phyloP scores from a whole-genome alignment of 345 rosid genomes.

The Euclidium syriacum region DNA sequence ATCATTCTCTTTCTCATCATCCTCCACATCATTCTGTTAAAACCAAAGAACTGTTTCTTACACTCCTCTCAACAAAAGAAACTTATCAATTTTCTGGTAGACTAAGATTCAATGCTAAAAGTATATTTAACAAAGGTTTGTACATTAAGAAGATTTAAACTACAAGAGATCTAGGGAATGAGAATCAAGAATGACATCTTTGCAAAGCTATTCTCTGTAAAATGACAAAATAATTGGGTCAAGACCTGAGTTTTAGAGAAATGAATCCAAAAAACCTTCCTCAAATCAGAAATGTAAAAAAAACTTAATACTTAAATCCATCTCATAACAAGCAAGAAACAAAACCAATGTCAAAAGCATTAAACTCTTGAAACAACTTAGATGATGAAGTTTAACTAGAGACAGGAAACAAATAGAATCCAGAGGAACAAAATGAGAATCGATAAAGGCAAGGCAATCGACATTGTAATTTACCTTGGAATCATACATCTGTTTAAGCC shows the following conservation, averaged over 20 bases:
- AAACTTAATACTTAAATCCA: not conserved
- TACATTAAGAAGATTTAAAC: not conserved
- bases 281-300: not conserved
- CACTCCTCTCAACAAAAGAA: not conserved
- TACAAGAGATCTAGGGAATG: not conserved
- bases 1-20: too few relatives aligned
- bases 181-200: not conserved
- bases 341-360: not conserved
- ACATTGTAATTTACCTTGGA: slow-evolving; percentile 49
- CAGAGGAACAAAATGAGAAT: not conserved
- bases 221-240: not conserved
- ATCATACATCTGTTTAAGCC: slow-evolving; percentile 81
- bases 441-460: too few relatives aligned
- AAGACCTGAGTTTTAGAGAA: not conserved
- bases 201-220: not conserved
- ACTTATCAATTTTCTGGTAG: not conserved
- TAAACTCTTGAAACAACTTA: not conserved
- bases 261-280: not conserved
- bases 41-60: not conserved
- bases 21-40: too few relatives aligned
- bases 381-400: not conserved
- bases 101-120: not conserved
- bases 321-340: not conserved
- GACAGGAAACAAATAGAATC: too few relatives aligned
- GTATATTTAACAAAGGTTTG: not conserved